These are phyloP conservation scores for Penicillium lividum DNA, from an alignment of 495 filamentous ascomycete species.

Conservation along the genomic window DNA sequence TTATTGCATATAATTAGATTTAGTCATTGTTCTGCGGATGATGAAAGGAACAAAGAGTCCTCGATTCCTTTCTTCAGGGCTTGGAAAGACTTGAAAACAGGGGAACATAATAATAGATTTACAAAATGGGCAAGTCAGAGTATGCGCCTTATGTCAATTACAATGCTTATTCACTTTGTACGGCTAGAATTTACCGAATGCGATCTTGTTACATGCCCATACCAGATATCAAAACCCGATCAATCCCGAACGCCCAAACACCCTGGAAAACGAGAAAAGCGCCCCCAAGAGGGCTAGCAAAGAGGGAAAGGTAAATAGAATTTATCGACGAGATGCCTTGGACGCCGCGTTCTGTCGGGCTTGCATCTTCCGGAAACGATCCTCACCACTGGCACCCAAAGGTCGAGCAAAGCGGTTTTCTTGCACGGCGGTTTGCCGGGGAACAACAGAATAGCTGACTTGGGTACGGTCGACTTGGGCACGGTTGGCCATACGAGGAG, in stretches of 20 bases:
- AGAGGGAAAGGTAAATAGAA: constrained; percentile 3
- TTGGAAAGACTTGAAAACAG: neutral
- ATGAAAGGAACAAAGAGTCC: too few relatives aligned
- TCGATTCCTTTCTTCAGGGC: too few relatives aligned
- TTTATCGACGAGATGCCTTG: constrained; percentile 13
- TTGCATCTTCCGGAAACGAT: constrained; percentile 81
- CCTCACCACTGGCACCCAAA: constrained; percentile 71
- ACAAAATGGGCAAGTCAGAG: neutral
- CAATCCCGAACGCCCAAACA: constrained; percentile 23
- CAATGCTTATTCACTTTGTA: constrained; percentile 5
- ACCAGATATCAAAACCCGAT: constrained; percentile 16
- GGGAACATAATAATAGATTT: neutral
- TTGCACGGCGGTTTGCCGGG: constrained; percentile 56
- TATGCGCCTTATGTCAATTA: constrained; percentile 3
- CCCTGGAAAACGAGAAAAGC: constrained; percentile 9
- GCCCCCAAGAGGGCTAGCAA: neutral
- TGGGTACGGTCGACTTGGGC: constrained; percentile 69
- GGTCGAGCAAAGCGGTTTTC: constrained; percentile 59
- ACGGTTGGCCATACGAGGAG: constrained; percentile 66
- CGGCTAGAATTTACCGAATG: constrained; percentile 12
- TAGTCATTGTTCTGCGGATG: too few relatives aligned
- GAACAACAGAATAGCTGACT: constrained; percentile 80
- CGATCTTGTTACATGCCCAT: constrained; percentile 21
- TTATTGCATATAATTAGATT: too few relatives aligned
- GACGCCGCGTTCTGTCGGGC: constrained; percentile 58